A percentile compares a stretch with the other conserved stretches of the same genome.
These are phyloP conservation scores for Aureobasidium uvarum DNA, from an alignment of 2,329 filamentous ascomycete genomes.

Conservation along the genomic window DNA sequence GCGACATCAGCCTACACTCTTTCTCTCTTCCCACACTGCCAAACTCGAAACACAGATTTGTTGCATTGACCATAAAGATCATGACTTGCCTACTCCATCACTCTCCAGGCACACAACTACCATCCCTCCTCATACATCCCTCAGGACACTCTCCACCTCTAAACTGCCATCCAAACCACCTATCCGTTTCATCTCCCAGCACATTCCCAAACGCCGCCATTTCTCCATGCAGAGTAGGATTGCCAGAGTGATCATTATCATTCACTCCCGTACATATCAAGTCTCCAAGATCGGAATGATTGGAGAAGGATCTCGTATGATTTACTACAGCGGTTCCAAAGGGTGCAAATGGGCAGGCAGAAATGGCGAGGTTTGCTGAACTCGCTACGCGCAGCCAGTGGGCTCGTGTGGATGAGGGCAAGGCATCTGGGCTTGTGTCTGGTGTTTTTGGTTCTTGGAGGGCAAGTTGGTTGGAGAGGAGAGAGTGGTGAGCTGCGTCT, in stretches of 20 bases:
- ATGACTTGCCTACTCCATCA: not conserved
- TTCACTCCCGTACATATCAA: slow-evolving; percentile 55
- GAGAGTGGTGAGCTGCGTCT: slow-evolving; percentile 3
- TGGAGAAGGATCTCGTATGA: slow-evolving; percentile 43
- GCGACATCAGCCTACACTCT: no score
- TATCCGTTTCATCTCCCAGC: slow-evolving; percentile 55
- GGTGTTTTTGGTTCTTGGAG: not conserved
- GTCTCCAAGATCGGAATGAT: slow-evolving; percentile 42
- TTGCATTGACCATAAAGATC: no score
- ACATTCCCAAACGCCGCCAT: slow-evolving; percentile 56
- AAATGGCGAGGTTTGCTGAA: slow-evolving; percentile 43
- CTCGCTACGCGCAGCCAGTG: slow-evolving; percentile 57
- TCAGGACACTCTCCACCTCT: slow-evolving; percentile 42
- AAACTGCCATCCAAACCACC: slow-evolving; percentile 57
- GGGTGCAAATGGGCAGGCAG: slow-evolving; percentile 54
- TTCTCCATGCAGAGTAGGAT: slow-evolving; percentile 57
- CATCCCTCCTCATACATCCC: slow-evolving; percentile 35
- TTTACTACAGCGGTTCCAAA: slow-evolving; percentile 58
- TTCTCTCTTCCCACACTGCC: no score
- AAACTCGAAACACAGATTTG: no score
- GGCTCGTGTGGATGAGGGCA: slow-evolving; percentile 38
- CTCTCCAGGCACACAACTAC: not conserved
- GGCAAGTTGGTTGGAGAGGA: not conserved
- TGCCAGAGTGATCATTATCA: slow-evolving; percentile 45
- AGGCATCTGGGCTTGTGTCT: not conserved